Conservation (phyloP, 495 filamentous ascomycete genomes). For the Penicillium crystallinum region DNA sequence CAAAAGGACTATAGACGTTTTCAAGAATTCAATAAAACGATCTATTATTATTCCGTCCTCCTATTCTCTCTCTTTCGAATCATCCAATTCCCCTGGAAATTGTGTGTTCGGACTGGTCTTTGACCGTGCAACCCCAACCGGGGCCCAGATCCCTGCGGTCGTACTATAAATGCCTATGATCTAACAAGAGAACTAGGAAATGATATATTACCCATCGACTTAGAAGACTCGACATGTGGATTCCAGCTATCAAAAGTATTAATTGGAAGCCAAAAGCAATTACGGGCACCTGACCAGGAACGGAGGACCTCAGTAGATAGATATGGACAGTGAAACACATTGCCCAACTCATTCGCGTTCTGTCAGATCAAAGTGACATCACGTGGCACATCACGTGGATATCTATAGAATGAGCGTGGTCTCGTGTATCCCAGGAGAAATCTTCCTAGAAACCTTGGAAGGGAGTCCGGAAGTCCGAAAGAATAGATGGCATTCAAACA, state of each 20-base stretch:
- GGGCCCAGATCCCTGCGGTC: conserved; percentile 11
- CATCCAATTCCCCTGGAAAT: conserved; percentile 8
- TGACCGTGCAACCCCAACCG: conserved; percentile 21
- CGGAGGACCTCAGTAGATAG: too few relatives aligned
- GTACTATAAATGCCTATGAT: not conserved
- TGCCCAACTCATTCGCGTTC: too few relatives aligned
- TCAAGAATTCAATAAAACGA: not conserved
- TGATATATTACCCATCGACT: not conserved
- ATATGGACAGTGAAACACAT: not conserved
- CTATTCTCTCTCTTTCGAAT: not conserved
- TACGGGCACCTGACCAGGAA: not conserved
- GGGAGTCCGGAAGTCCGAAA: too few relatives aligned
- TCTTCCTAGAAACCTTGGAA: too few relatives aligned
- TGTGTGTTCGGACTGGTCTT: conserved; percentile 6
- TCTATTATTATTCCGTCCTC: not conserved
- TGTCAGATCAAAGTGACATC: too few relatives aligned
- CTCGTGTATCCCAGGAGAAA: too few relatives aligned
- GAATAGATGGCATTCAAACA: too few relatives aligned
- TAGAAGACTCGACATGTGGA: not conserved
- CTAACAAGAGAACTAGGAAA: not conserved
- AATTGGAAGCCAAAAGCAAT: not conserved
- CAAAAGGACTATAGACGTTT: not conserved
- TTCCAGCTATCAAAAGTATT: not conserved
- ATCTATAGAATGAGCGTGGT: too few relatives aligned
- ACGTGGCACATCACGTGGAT: conserved; percentile 7